Conservation (phyloP, 257 asterid species). For the Solanum arcanum region DNA sequence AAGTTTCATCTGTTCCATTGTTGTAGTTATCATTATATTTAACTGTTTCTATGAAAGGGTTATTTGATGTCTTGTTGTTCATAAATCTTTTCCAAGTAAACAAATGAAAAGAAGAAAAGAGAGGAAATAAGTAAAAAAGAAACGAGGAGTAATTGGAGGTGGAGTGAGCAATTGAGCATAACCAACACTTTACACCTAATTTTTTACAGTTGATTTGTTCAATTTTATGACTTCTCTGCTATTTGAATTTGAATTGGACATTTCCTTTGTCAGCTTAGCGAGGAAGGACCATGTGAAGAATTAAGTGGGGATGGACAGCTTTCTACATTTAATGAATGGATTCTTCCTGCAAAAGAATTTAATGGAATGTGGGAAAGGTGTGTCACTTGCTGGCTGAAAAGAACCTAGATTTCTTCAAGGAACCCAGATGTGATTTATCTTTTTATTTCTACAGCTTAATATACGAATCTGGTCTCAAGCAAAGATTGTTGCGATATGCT, state of each 20-base stretch:
- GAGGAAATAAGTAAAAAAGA: not conserved
- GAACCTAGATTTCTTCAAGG: not conserved
- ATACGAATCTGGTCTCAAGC: constrained; percentile 90
- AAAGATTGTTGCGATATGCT: constrained; percentile 84
- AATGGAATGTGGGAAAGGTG: constrained; percentile 99
- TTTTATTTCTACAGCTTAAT: constrained; percentile 71
- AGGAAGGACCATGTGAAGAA: constrained; percentile 99
- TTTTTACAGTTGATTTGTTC: not conserved
- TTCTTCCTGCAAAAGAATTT: constrained; percentile 98
- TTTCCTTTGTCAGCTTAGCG: constrained; percentile 61
- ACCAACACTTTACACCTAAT: not conserved
- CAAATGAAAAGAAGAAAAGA: not conserved
- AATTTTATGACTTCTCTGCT: not conserved
- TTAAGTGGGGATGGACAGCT: constrained; percentile 70
- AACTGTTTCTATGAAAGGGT: not conserved
- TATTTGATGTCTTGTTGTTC: not conserved
- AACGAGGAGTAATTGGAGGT: not conserved
- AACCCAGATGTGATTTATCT: not conserved
- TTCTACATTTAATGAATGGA: constrained; percentile 92
- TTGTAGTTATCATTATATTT: not conserved
- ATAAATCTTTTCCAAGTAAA: not conserved
- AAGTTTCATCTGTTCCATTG: not conserved
- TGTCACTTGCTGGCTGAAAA: constrained; percentile 2
- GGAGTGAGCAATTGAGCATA: not conserved
- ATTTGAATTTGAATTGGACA: not conserved